A percentile compares a stretch with the other conserved stretches of the same genome.
phyloP scores from a whole-genome alignment of 371 early-diverging fungal genomes.

The Mucor indicus region DNA sequence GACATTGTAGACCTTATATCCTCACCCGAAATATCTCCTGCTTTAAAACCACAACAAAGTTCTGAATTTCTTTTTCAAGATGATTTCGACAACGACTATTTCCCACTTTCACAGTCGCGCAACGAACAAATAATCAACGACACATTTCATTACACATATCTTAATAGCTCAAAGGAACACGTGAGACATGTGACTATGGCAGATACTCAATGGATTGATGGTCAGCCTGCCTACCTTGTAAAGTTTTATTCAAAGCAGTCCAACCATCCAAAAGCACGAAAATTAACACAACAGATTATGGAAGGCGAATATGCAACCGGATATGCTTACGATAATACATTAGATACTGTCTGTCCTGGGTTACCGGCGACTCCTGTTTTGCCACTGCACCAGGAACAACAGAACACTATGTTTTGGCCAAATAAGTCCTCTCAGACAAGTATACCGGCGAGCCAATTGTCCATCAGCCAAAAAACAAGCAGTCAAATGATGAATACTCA shows the following conservation, averaged over 20 bases:
- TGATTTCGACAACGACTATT: slow-evolving; percentile 6
- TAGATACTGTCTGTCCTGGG: slow-evolving; percentile 25
- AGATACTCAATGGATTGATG: slow-evolving; percentile 20
- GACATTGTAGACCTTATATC: slow-evolving; percentile 10
- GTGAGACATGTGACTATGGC: slow-evolving; percentile 29
- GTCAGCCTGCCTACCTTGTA: slow-evolving; percentile 23
- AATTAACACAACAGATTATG: background rate
- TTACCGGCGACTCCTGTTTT: slow-evolving; percentile 24
- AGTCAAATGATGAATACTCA: background rate
- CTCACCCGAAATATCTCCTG: slow-evolving; percentile 10
- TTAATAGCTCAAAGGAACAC: slow-evolving; percentile 15
- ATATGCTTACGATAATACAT: slow-evolving; percentile 19
- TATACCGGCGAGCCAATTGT: background rate
- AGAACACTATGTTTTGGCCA: slow-evolving; percentile 23
- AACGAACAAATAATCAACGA: slow-evolving; percentile 2
- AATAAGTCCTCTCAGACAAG: background rate
- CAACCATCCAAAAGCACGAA: slow-evolving; percentile 15
- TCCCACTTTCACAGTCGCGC: slow-evolving; percentile 11
- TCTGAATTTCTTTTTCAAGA: background rate
- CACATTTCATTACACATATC: slow-evolving; percentile 28
- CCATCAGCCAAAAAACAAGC: background rate
- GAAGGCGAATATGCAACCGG: slow-evolving; percentile 11
- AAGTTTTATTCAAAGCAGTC: slow-evolving; percentile 23
- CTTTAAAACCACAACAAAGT: background rate
- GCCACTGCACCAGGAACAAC: slow-evolving; percentile 15